phyloP scores from a whole-genome alignment of 139 green algal genomes.

The Chlamydomonas sp. region DNA sequence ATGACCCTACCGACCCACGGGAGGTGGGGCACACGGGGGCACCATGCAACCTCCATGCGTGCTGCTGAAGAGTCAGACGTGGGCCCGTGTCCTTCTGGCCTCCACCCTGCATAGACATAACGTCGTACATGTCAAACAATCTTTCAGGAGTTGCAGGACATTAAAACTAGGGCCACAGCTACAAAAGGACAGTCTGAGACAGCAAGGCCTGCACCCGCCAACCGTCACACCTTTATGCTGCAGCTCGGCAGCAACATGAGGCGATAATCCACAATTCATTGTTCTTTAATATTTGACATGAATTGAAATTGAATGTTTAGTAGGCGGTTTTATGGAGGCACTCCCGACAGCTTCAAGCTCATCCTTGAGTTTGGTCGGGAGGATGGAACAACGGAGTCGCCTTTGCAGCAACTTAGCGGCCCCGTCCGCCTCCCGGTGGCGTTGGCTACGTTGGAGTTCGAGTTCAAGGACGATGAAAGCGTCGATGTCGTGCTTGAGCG shows the following conservation, averaged over 20 bases:
- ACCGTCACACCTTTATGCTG: no score
- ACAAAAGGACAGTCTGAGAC: no score
- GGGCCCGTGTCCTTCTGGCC: no score
- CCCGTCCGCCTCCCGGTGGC: constrained; percentile 31
- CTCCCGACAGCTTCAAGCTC: constrained; percentile 55
- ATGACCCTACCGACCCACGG: no score
- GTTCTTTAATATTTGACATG: background rate
- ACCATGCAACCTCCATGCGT: no score
- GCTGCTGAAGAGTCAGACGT: no score
- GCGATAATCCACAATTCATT: background rate
- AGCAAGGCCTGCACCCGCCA: no score
- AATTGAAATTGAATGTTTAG: constrained; percentile 22
- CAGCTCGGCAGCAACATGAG: background rate
- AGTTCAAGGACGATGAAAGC: constrained; percentile 47
- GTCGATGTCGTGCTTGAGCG: constrained; percentile 48
- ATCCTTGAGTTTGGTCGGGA: constrained; percentile 50
- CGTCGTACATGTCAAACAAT: no score
- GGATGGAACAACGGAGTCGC: background rate
- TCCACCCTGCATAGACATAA: no score
- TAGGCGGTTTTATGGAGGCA: constrained; percentile 38
- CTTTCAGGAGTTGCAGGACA: no score
- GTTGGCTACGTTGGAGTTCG: constrained; percentile 44
- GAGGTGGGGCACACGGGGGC: no score
- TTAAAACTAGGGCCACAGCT: no score
- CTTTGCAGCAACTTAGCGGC: background rate